Base-by-base conservation (phyloP, 768 basidiomycete species). In the Auriscalpium vulgare region DNA sequence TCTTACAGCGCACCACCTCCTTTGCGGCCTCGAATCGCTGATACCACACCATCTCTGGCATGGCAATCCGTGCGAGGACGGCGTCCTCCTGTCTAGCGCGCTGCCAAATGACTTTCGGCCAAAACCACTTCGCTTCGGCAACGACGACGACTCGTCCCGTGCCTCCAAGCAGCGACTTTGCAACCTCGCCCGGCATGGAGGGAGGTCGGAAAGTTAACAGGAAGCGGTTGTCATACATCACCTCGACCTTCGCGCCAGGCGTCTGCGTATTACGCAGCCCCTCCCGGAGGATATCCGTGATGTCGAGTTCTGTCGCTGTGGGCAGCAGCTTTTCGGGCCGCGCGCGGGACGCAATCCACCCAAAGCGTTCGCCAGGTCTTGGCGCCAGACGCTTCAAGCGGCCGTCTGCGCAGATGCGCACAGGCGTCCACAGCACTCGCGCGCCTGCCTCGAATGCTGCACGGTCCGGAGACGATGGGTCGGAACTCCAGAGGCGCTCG, bases 221-320 rank as follows among this genome's bases (percentile, higher is more conserved):
- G 66, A 87, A 91, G 7, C 88, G 82, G 60, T 75, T 74, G 66
- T 91, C 88, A 64, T 80, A 88, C 34, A 89, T 69, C 11, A 83
- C 50, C 21, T 77, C 69, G 13, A 75, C 10, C 50, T 66, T 44
- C 47, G 54, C 53, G 44, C 43, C 21, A 46, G 65, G 50, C 37
- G 48, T 50, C 51, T 48, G 21, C 50, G 29, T 44, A 63, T 57
- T 44, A 51, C 37, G 53, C 4, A 17, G 34, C 36, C 16, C 50
- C n/a, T 19, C 46, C 14, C 13, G 47, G 6, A 71, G 63, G 35
- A 11, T 58, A 19, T 68, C 57, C 5, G 81, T 83, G 38, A 79
- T 58, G 56, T 85, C 74, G n/a, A 76, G 59, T 9, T 68, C 59
- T 16, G 79, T 60, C 1, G 65, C 66, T 37, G 71, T 56, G 0